Percentiles rank a stretch among this genome's conserved stretches.
Evolutionary conservation across 106 monocot genomes (phyloP).

Genomic region (Allium sativum): DNA sequence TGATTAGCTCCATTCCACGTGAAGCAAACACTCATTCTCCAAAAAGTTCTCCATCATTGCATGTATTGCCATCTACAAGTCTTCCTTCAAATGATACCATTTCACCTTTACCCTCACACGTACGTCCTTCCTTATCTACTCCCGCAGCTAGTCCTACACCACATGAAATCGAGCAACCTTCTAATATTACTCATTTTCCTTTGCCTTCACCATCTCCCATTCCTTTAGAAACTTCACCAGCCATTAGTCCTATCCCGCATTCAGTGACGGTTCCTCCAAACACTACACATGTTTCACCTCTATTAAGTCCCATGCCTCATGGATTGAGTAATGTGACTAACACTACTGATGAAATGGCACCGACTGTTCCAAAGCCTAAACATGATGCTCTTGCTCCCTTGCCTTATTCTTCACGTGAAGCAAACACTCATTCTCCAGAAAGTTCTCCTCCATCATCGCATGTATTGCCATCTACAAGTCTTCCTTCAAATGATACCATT

Average conservation of each 20-base stretch:
- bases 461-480: constrained; percentile 34
- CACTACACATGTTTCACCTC: constrained; percentile 41
- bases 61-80: constrained; percentile 31
- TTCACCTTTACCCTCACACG: constrained; percentile 11
- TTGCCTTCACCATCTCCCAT: not conserved
- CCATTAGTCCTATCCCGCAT: constrained; percentile 2
- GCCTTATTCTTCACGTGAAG: constrained; percentile 12
- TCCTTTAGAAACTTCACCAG: constrained; percentile 3
- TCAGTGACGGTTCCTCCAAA: not conserved
- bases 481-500: constrained; percentile 9
- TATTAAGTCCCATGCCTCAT: constrained; percentile 31
- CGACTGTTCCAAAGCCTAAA: constrained; percentile 14
- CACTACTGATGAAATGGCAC: not conserved
- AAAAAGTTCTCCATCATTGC: constrained; percentile 14
- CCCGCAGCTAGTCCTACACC: constrained; percentile 22
- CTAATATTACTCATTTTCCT: constrained; percentile 19
- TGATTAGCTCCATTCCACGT: not conserved
- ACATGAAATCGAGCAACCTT: constrained; percentile 13
- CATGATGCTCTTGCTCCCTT: constrained; percentile 15
- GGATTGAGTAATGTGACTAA: not conserved
- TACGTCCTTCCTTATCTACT: not conserved
- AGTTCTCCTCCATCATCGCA: constrained; percentile 17
- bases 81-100: constrained; percentile 15
- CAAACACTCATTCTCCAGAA: not conserved
- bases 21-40: not conserved